Evolutionary conservation across 768 basidiomycete genomes (phyloP).

Genomic region (Suillus ampliporus): DNA sequence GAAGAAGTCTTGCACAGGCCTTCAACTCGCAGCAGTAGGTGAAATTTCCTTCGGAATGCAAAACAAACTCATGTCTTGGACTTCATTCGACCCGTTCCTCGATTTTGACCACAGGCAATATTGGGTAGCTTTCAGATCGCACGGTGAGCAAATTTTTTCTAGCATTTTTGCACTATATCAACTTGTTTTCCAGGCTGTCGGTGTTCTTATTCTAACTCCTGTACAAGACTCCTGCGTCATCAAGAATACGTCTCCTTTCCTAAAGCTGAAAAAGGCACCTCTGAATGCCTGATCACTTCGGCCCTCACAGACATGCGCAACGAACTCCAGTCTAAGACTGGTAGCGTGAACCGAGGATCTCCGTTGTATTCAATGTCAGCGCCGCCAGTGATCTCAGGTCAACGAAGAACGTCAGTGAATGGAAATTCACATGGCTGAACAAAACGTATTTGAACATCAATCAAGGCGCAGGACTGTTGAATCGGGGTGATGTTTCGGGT

Average conservation of each 20-base stretch:
- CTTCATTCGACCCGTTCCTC: constrained; percentile 56
- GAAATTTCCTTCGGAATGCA: not conserved
- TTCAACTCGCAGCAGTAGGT: constrained; percentile 59
- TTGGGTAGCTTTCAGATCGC: constrained; percentile 52
- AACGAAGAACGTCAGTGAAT: constrained; percentile 50
- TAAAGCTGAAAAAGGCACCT: constrained; percentile 56
- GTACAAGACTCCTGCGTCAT: constrained; percentile 55
- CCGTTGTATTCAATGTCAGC: constrained; percentile 55
- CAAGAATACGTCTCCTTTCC: constrained; percentile 64
- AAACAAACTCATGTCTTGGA: constrained; percentile 20
- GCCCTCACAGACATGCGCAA: constrained; percentile 49
- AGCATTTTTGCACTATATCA: not conserved
- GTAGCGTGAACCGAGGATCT: constrained; percentile 18
- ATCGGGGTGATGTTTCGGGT: constrained; percentile 53
- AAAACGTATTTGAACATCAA: constrained; percentile 50
- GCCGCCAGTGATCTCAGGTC: constrained; percentile 47
- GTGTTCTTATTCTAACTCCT: constrained; percentile 56
- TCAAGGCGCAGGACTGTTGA: constrained; percentile 43
- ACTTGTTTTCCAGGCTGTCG: constrained; percentile 40
- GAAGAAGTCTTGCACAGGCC: constrained; percentile 56
- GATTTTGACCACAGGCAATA: constrained; percentile 61
- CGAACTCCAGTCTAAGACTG: constrained; percentile 25
- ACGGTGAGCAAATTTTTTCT: constrained; percentile 12
- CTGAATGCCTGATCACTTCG: constrained; percentile 55
- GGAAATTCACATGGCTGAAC: constrained; percentile 50